Conservation (phyloP, 306 rosid genomes). For the Vicia faba region DNA sequence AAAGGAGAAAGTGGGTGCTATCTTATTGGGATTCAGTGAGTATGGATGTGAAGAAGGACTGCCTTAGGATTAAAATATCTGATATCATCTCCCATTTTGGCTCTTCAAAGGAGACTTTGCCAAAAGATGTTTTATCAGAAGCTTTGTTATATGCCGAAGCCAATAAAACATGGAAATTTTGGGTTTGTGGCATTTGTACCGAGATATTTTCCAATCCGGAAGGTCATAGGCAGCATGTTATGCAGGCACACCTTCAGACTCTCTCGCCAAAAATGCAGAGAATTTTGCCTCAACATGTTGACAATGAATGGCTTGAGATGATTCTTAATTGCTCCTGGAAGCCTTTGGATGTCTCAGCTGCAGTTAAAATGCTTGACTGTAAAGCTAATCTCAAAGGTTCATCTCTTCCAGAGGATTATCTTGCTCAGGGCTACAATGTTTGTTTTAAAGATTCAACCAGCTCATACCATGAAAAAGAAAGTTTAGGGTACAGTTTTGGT, state of each 20-base stretch:
- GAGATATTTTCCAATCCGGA: constrained; percentile 60
- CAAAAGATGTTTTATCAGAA: constrained; percentile 61
- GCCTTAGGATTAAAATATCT: constrained; percentile 64
- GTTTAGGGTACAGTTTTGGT: constrained; percentile 40
- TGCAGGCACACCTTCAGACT: constrained; percentile 78
- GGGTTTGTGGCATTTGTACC: constrained; percentile 78
- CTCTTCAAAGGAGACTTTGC: constrained; percentile 66
- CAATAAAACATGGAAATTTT: constrained; percentile 77
- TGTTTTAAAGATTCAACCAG: constrained; percentile 60
- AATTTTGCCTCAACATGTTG: constrained; percentile 75
- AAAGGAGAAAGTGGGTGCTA: constrained; percentile 74
- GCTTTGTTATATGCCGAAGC: constrained; percentile 71
- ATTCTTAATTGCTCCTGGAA: constrained; percentile 84
- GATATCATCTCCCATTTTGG: constrained; percentile 71
- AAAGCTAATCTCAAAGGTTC: constrained; percentile 48
- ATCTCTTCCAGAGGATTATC: constrained; percentile 53
- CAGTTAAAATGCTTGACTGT: constrained; percentile 67
- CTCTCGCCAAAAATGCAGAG: constrained; percentile 75
- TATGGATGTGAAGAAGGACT: constrained; percentile 66
- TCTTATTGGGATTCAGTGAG: constrained; percentile 73
- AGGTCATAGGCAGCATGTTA: constrained; percentile 76
- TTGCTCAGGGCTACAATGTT: constrained; percentile 47
- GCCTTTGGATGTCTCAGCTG: constrained; percentile 75
- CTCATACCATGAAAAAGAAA: constrained; percentile 55
- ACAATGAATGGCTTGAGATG: constrained; percentile 79